Conservation (phyloP, 2,329 filamentous ascomycete genomes). For the Pestalotiopsis sp. region DNA sequence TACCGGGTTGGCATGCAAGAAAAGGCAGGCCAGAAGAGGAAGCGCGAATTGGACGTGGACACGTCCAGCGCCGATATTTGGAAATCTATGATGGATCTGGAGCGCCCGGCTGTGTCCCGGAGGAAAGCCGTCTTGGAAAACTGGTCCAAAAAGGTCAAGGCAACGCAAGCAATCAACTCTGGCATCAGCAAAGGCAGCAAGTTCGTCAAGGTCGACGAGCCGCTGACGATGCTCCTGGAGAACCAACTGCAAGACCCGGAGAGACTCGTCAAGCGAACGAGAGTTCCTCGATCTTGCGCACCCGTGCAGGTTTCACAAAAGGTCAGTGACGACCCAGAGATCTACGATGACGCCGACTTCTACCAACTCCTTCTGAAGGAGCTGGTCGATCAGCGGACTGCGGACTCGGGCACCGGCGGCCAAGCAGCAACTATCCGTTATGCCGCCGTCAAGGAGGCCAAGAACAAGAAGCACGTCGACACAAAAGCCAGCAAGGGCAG, state of each 20-base stretch:
- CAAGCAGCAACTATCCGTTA: constrained; percentile 60
- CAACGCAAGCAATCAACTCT: constrained; percentile 53
- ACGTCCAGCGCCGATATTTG: constrained; percentile 70
- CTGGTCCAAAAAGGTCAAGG: constrained; percentile 82
- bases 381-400: constrained; percentile 84
- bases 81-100: constrained; percentile 68
- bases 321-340: constrained; percentile 57
- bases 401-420: constrained; percentile 54
- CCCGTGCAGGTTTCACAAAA: constrained; percentile 65
- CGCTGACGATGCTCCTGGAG: constrained; percentile 67
- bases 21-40: constrained; percentile 35
- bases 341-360: constrained; percentile 95
- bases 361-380: constrained; percentile 93
- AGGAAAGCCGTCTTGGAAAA: constrained; percentile 79
- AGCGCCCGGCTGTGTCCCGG: constrained; percentile 58
- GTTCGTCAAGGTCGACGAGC: constrained; percentile 48
- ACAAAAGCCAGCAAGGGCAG: constrained; percentile 93
- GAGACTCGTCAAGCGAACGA: constrained; percentile 70
- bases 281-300: constrained; percentile 74
- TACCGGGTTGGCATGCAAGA: constrained; percentile 65
- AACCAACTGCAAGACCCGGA: constrained; percentile 68
- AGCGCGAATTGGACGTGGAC: constrained; percentile 54
- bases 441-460: constrained; percentile 73
- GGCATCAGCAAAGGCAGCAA: constrained; percentile 51
- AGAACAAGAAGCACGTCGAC: constrained; percentile 82